Base-by-base conservation (phyloP, 805 yeast species). In the Vanderwaltozyma tropicalis region DNA sequence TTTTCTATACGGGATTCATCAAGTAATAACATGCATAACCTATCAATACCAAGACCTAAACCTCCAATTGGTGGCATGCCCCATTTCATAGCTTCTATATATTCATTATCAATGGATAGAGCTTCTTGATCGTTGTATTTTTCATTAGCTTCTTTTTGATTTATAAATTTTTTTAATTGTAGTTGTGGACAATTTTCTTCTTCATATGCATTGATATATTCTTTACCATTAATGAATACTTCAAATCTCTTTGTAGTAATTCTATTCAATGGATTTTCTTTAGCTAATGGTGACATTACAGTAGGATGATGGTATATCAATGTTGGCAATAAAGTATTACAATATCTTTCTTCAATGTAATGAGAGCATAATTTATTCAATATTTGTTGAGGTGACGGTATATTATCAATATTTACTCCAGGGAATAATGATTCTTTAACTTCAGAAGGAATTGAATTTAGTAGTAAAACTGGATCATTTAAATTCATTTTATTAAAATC, bases 51-150 rank as follows among this genome's bases (percentile, higher is more conserved):
- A 42, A 94, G 64, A 0, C 98, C 99, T 84, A 96, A 84, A 0
- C 99, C 99, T 2, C 95, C 97, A 3, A 96, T 89, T 1, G 98
- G 98, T 3, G 97, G 96, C 63, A 92, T 71, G 1, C 95, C 97
- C 71, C 80, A 84, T 53, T 85, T 89, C 88, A 92, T 78, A 13
- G 79, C 73, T 31, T 72, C 69, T 1, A 87, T 74, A 54, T 76
- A 92, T 34, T 68, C 67, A 50, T 72, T 62, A 55, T 92, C 98
- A 0, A 94, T 84, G 0, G 80, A 55, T 27, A 80, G 64, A 4
- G 77, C 59, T 42, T 86, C 95, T 1, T 53, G 50, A 49, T 83
- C 94, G 3, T 69, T 60, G 39, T 53, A 71, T 7, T 64, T 62
- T 1, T 57, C 61, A 36, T 72, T 72, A 25, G 71, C 61, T 3